Percentiles rank a stretch among this genome's conserved stretches.
phyloP scores from a whole-genome alignment of 176 grass and related monocot genomes.

The Rhynchospora pubera region DNA sequence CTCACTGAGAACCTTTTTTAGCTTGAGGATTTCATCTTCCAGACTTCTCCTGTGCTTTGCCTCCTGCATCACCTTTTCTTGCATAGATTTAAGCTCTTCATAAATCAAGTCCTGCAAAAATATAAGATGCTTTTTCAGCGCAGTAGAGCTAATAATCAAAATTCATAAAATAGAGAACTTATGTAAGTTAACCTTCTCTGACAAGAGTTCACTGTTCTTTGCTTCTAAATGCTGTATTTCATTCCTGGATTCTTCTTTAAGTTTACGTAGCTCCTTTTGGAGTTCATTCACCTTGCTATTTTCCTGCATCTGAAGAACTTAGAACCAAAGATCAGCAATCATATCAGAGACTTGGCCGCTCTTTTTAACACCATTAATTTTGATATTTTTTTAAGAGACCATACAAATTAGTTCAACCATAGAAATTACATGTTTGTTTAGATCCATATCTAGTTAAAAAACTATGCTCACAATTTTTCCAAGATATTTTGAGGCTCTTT shows the following conservation, averaged over 20 bases:
- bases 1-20: conserved; percentile 44
- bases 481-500: not conserved
- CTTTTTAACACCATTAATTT: no score
- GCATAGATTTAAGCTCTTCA: conserved; percentile 56
- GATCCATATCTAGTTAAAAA: not conserved
- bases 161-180: not conserved
- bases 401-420: no score
- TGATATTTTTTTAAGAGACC: no score
- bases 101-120: conserved; percentile 45
- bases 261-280: conserved; percentile 41
- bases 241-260: conserved; percentile 40
- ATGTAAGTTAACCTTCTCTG: conserved; percentile 58
- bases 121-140: conserved; percentile 15
- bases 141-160: not conserved
- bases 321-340: not conserved
- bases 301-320: conserved; percentile 46
- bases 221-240: conserved; percentile 49
- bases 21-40: conserved; percentile 63
- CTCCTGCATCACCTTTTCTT: conserved; percentile 58
- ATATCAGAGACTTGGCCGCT: no score
- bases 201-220: conserved; percentile 41
- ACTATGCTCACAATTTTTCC: not conserved
- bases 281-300: conserved; percentile 33
- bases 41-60: conserved; percentile 45
- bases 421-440: no score